Conservation (phyloP, 139 green algal species). For the Chlamydomonas incerta region DNA sequence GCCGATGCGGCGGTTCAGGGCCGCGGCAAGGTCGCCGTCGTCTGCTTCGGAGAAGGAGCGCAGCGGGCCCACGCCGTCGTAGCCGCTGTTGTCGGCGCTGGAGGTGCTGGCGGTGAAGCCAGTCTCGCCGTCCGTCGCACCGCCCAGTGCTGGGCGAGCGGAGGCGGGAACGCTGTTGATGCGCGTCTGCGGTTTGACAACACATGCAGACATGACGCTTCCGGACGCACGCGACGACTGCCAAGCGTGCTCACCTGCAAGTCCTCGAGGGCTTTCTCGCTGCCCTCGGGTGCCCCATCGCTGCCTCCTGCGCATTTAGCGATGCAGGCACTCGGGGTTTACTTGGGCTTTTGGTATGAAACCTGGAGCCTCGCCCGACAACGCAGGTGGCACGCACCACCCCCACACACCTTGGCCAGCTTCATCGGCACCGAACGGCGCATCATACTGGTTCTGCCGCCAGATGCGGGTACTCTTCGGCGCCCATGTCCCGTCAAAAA, state of each 20-base stretch:
- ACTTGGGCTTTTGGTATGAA: too few species aligned
- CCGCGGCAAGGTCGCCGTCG: conserved; percentile 54
- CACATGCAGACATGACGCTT: too few species aligned
- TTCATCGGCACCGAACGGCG: not conserved
- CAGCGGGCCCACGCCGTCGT: not conserved
- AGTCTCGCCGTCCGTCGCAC: not conserved
- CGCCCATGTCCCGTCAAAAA: conserved; percentile 50
- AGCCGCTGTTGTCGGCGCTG: conserved; percentile 23
- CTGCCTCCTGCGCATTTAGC: not conserved
- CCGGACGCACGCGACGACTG: too few species aligned
- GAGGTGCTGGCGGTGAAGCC: too few species aligned
- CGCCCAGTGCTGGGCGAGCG: not conserved
- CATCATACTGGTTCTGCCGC: conserved; percentile 50
- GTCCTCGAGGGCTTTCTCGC: conserved; percentile 12
- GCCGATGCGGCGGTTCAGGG: conserved; percentile 45
- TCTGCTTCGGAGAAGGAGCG: conserved; percentile 59
- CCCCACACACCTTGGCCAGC: not conserved
- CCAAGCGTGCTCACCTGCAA: conserved; percentile 28
- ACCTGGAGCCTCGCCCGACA: too few species aligned
- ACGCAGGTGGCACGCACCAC: too few species aligned
- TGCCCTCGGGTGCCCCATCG: not conserved
- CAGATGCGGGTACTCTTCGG: conserved; percentile 45
- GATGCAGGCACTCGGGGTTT: too few species aligned
- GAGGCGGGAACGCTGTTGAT: conserved; percentile 17
- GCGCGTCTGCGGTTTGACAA: not conserved